phyloP scores from a whole-genome alignment of 805 yeast species.

The Candida xiaguanensis region DNA sequence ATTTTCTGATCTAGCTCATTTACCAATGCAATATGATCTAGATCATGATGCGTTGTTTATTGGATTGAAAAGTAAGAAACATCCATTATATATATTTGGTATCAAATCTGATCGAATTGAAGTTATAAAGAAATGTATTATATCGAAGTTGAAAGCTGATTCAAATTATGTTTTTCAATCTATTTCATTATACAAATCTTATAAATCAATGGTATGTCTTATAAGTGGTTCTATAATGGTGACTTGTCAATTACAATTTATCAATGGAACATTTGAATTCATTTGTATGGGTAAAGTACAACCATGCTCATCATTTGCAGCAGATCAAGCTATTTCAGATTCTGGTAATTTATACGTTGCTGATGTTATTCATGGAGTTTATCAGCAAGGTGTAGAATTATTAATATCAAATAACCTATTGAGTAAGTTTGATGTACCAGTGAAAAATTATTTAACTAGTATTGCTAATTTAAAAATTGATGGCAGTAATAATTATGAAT shows the following conservation, averaged over 20 bases:
- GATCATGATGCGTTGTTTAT: neutral
- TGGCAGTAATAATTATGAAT: neutral
- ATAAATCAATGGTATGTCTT: neutral
- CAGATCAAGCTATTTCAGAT: neutral
- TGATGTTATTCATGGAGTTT: slow-evolving; percentile 1
- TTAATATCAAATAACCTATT: neutral
- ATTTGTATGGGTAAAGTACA: neutral
- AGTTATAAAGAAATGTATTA: neutral
- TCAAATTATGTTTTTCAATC: neutral
- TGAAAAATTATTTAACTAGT: neutral
- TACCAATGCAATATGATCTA: neutral
- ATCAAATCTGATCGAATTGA: neutral
- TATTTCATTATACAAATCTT: neutral
- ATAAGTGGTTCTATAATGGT: slow-evolving; percentile 1
- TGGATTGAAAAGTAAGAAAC: neutral
- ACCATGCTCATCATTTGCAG: slow-evolving; percentile 1
- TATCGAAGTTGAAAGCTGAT: neutral
- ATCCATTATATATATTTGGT: neutral
- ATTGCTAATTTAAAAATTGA: neutral
- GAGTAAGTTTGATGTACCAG: neutral
- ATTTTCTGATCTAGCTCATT: neutral
- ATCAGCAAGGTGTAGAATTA: neutral
- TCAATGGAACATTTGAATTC: neutral
- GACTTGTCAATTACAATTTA: neutral
- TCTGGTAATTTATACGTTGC: too few species aligned